Conservation (phyloP, 805 yeast species). For the Dipodascopsis uninucleata region DNA sequence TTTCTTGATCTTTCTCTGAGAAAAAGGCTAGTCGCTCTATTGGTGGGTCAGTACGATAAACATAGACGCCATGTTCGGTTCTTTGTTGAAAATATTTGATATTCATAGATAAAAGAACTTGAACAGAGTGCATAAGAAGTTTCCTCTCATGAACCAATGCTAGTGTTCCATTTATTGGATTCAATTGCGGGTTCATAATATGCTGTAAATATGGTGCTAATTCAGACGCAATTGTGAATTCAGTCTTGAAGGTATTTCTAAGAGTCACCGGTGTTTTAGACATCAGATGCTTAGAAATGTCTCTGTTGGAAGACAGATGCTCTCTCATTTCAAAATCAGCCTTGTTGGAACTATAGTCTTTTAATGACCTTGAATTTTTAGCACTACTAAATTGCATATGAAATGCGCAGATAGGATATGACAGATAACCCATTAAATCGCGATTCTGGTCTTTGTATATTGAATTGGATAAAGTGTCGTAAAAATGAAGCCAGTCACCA, state of each 20-base stretch:
- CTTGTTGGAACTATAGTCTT: slow-evolving; percentile 24
- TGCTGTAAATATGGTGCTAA: slow-evolving; percentile 34
- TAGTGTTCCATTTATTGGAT: slow-evolving; percentile 23
- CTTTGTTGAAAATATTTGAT: slow-evolving; percentile 29
- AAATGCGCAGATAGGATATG: slow-evolving; percentile 57
- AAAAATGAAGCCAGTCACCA: slow-evolving; percentile 73
- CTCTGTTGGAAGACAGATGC: slow-evolving; percentile 31
- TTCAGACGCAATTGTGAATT: slow-evolving; percentile 29
- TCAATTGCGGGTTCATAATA: slow-evolving; percentile 32
- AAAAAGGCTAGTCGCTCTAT: slow-evolving; percentile 32
- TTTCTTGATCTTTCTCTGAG: slow-evolving; percentile 9
- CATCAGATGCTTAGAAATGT: slow-evolving; percentile 34
- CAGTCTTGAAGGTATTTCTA: slow-evolving; percentile 19
- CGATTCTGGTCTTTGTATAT: slow-evolving; percentile 44
- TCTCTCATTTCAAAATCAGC: slow-evolving; percentile 32
- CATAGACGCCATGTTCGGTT: slow-evolving; percentile 33
- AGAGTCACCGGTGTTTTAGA: slow-evolving; percentile 23
- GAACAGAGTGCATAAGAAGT: slow-evolving; percentile 22
- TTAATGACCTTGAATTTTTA: slow-evolving; percentile 23
- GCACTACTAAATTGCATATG: slow-evolving; percentile 52
- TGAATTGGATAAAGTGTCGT: slow-evolving; percentile 51
- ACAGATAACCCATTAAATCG: slow-evolving; percentile 51
- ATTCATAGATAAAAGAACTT: slow-evolving; percentile 30
- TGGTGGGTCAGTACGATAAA: slow-evolving; percentile 37
- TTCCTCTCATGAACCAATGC: slow-evolving; percentile 5